Evolutionary conservation across 139 green algal genomes (phyloP), one percentile per base, ranked within the genome.

Genomic region (Ulvella scutata): DNA sequence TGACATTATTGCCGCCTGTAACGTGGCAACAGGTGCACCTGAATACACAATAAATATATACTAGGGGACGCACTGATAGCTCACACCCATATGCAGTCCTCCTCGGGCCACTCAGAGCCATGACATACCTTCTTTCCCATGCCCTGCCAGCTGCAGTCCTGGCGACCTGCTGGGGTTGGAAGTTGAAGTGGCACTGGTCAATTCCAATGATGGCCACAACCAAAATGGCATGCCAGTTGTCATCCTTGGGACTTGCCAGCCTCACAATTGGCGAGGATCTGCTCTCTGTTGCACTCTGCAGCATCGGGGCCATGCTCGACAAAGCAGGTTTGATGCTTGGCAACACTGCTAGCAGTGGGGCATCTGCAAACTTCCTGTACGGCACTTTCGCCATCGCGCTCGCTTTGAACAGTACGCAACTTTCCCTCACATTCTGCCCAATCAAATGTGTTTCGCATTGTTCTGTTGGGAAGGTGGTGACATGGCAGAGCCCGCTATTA

Each of bases 21-120:
- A n/a, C n/a, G n/a, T n/a, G n/a, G n/a, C n/a, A n/a, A n/a, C n/a
- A n/a, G n/a, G n/a, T n/a, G n/a, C n/a, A n/a, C n/a, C n/a, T n/a
- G n/a, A n/a, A n/a, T n/a, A n/a, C n/a, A n/a, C n/a, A n/a, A n/a
- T n/a, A n/a, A n/a, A n/a, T n/a, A n/a, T n/a, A n/a, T n/a, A n/a
- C n/a, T n/a, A n/a, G n/a, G n/a, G n/a, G n/a, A n/a, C n/a, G n/a
- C n/a, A n/a, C n/a, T n/a, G n/a, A n/a, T n/a, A n/a, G n/a, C n/a
- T n/a, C n/a, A n/a, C n/a, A n/a, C n/a, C n/a, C n/a, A n/a, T n/a
- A 4, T 62, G 20, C 82, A 89, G 89, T 96, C 13, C 79, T 96
- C 35, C 79, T 93, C n/a, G 91, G 91, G 0, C 91, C 91, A 3
- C 73, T 95, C 13, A 74, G 85, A 4, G 86, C 87, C 3, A 23